Evolutionary conservation across 352 stramenopile genomes (phyloP).

Genomic region (Globisporangium acanthophoron): DNA sequence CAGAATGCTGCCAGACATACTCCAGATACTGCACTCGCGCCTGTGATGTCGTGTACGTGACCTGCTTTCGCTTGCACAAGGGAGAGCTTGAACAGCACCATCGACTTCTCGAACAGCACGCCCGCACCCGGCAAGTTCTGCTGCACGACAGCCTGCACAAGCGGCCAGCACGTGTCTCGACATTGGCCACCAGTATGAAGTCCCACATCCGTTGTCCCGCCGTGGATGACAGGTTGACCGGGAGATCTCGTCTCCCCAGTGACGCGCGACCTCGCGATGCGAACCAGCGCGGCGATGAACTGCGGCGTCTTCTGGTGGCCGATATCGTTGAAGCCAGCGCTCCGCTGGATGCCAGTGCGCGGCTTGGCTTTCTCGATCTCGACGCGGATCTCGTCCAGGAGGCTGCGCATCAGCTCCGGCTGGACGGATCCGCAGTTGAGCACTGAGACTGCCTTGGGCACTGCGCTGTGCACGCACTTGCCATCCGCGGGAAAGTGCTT

Average conservation of each 20-base stretch:
- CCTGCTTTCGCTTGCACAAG: slow-evolving; percentile 4
- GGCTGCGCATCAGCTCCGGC: slow-evolving; percentile 4
- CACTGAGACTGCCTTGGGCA: slow-evolving; percentile 20
- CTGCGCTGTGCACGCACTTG: slow-evolving; percentile 30
- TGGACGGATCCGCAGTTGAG: slow-evolving; percentile 31
- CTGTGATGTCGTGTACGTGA: not conserved
- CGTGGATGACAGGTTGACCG: slow-evolving; percentile 4
- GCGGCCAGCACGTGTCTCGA: slow-evolving; percentile 49
- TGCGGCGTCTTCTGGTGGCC: slow-evolving; percentile 50
- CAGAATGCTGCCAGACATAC: slow-evolving; percentile 2
- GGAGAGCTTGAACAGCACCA: slow-evolving; percentile 25
- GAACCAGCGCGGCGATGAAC: slow-evolving; percentile 35
- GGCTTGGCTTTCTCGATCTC: slow-evolving; percentile 23
- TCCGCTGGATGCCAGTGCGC: slow-evolving; percentile 21
- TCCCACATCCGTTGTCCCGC: slow-evolving; percentile 47
- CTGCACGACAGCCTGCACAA: slow-evolving; percentile 31
- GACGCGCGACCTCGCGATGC: slow-evolving; percentile 8
- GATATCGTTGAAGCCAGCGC: slow-evolving; percentile 19
- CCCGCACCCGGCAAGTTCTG: slow-evolving; percentile 27
- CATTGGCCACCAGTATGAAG: slow-evolving; percentile 34
- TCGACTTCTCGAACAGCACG: slow-evolving; percentile 30
- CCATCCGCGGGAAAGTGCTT: slow-evolving; percentile 25
- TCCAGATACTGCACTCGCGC: not conserved
- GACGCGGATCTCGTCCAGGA: slow-evolving; percentile 8
- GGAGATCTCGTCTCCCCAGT: not conserved